These are phyloP conservation scores for Aspergillus tamarii DNA, from an alignment of 2,329 filamentous ascomycete genomes.

Conservation along the genomic window DNA sequence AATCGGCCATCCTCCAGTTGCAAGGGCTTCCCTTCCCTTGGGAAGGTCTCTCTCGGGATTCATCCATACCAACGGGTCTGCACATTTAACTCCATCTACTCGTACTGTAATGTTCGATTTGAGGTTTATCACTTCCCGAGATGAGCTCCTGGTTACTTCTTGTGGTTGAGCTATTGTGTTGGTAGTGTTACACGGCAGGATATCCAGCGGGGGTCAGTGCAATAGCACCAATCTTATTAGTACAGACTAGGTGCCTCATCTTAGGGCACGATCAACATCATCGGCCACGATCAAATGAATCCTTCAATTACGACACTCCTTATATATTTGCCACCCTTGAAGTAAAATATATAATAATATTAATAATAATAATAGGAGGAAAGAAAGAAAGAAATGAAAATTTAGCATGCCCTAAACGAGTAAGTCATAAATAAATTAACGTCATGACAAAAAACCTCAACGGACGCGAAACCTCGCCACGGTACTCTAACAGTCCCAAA, in stretches of 20 bases:
- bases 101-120: background rate
- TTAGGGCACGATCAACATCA: background rate
- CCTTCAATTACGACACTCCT: background rate
- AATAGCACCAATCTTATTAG: background rate
- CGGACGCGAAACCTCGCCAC: background rate
- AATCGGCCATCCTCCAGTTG: conserved; percentile 9
- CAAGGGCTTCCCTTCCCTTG: conserved; percentile 8
- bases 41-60: conserved; percentile 2
- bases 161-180: background rate
- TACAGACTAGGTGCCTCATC: background rate
- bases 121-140: background rate
- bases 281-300: background rate
- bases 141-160: background rate
- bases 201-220: conserved; percentile 1
- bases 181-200: conserved; percentile 11
- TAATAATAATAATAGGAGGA: background rate
- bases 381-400: background rate
- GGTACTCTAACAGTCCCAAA: background rate
- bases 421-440: background rate
- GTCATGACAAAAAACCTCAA: background rate
- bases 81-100: background rate
- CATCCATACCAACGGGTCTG: conserved; percentile 11
- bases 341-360: background rate
- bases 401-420: background rate
- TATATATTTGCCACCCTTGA: background rate